Conservation (phyloP, 805 yeast species). For the Myxozyma mucilagina region DNA sequence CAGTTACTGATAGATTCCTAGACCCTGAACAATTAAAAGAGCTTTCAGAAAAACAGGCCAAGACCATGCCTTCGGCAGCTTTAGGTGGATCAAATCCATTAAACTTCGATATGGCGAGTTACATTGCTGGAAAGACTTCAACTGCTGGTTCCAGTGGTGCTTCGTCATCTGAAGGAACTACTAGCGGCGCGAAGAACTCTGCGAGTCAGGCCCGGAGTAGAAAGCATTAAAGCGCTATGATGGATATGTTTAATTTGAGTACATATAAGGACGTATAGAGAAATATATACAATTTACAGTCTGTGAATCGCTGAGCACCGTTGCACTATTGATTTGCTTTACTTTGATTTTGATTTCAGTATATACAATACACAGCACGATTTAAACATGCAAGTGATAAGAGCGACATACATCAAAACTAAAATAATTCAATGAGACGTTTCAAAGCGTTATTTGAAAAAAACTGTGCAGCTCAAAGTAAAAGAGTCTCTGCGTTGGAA, state of each 20-base stretch:
- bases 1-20: neutral
- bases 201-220: neutral
- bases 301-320: no score
- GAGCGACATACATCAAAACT: no score
- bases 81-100: slow-evolving; percentile 25
- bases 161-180: neutral
- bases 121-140: slow-evolving; percentile 36
- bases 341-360: no score
- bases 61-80: slow-evolving; percentile 25
- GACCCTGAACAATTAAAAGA: slow-evolving; percentile 42
- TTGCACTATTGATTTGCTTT: no score
- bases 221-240: neutral
- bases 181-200: neutral
- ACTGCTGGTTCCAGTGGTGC: slow-evolving; percentile 1
- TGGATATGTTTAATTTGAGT: neutral
- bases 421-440: no score
- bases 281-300: neutral
- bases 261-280: neutral
- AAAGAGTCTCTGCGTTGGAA: no score
- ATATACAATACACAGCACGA: no score
- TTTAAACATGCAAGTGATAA: no score
- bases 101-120: slow-evolving; percentile 39
- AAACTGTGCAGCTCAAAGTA: no score
- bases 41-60: slow-evolving; percentile 36
- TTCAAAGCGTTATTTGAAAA: no score